These are phyloP conservation scores for Antitrichia curtipendula DNA, from an alignment of 225 moss, liverwort and hornwort species.

Conservation along the genomic window DNA sequence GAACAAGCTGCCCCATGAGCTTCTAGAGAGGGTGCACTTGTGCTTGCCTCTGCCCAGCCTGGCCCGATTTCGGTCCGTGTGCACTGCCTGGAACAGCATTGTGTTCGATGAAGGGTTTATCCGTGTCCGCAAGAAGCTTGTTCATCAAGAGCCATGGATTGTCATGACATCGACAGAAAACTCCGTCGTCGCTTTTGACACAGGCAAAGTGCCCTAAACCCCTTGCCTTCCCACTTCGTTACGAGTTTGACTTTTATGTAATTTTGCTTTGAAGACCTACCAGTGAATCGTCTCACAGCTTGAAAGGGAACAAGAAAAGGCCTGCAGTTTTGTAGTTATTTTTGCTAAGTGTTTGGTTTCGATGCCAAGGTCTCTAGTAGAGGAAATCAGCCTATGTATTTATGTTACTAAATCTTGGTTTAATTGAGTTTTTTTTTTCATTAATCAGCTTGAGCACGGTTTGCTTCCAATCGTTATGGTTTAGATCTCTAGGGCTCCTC, in stretches of 20 bases:
- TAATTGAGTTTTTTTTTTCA: background rate
- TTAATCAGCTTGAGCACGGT: background rate
- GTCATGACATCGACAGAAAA: slow-evolving; percentile 24
- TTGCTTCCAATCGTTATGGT: background rate
- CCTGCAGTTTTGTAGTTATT: background rate
- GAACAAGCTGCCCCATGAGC: slow-evolving; percentile 23
- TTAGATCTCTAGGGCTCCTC: background rate
- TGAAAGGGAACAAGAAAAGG: background rate
- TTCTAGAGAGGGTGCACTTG: slow-evolving; percentile 27
- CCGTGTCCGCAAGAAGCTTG: background rate
- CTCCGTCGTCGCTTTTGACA: slow-evolving; percentile 13
- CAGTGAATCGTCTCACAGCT: background rate
- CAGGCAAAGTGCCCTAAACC: background rate
- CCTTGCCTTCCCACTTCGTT: background rate
- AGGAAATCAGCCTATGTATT: background rate
- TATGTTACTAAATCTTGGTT: background rate
- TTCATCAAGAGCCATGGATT: slow-evolving; percentile 28
- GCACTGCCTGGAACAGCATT: slow-evolving; percentile 12
- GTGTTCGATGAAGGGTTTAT: slow-evolving; percentile 11
- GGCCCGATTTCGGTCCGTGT: slow-evolving; percentile 24
- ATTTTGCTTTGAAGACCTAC: background rate
- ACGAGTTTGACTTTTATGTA: background rate
- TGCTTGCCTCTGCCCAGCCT: slow-evolving; percentile 17
- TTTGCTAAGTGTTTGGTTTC: background rate
- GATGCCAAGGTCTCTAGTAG: background rate